phyloP scores from a whole-genome alignment of 306 rosid species.

The Crataegus laevigata region DNA sequence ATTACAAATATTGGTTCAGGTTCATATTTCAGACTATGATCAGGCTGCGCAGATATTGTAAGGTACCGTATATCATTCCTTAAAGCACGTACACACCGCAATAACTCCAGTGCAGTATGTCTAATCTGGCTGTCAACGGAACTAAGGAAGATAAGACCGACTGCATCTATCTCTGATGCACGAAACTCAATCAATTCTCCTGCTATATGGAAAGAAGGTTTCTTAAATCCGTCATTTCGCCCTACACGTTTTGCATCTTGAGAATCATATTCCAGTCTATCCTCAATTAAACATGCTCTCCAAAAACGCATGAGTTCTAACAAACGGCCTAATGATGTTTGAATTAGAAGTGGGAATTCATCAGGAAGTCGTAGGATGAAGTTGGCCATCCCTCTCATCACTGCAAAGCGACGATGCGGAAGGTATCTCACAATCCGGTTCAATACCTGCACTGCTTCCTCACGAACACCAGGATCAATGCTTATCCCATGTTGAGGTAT shows the following conservation, averaged over 20 bases:
- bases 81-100: constrained; percentile 96
- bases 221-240: constrained; percentile 61
- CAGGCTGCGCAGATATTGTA: constrained; percentile 53
- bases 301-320: constrained; percentile 98
- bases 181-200: constrained; percentile 82
- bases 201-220: constrained; percentile 62
- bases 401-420: constrained; percentile 96
- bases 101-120: constrained; percentile 85
- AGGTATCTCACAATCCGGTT: constrained; percentile 86
- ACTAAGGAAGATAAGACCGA: constrained; percentile 94
- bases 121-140: constrained; percentile 95
- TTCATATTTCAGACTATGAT: constrained; percentile 62
- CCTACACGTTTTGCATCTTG: constrained; percentile 39
- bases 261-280: constrained; percentile 56
- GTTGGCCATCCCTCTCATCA: constrained; percentile 95
- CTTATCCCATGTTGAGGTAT: constrained; percentile 99
- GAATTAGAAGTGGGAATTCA: constrained; percentile 97
- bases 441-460: constrained; percentile 94
- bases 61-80: constrained; percentile 82
- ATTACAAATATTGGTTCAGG: constrained; percentile 90
- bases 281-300: constrained; percentile 93
- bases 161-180: constrained; percentile 92
- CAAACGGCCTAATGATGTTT: constrained; percentile 90
- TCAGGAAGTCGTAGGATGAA: constrained; percentile 90
- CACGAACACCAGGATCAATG: constrained; percentile 99